phyloP scores from a whole-genome alignment of 2,329 filamentous ascomycete genomes.

The Sporothrix protearum region DNA sequence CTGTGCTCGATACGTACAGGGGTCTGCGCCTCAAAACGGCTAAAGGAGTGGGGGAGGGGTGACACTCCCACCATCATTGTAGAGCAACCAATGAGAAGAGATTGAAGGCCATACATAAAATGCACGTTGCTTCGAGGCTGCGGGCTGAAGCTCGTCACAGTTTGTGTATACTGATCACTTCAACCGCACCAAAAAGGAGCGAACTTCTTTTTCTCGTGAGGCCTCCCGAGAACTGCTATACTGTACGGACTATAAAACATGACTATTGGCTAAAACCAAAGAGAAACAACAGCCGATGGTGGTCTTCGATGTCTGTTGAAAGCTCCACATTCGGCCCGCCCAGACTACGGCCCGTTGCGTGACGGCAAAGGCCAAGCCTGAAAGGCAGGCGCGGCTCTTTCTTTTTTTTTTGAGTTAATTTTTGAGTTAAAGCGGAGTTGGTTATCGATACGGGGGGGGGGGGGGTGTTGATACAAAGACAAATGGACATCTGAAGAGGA shows the following conservation, averaged over 20 bases:
- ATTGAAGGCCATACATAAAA: background rate
- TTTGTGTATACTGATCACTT: background rate
- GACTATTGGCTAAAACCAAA: background rate
- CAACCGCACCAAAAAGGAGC: no score
- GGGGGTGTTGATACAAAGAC: no score
- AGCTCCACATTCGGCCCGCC: background rate
- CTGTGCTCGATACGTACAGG: background rate
- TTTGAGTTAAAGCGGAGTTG: no score
- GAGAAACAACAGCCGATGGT: background rate
- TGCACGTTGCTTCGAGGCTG: background rate
- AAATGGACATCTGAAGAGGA: no score
- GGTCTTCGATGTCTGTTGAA: background rate
- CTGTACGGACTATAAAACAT: background rate
- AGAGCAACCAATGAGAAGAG: background rate
- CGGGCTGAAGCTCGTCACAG: background rate
- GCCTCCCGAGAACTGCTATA: background rate
- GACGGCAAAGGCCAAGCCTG: background rate
- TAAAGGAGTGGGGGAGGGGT: background rate
- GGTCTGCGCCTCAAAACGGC: background rate
- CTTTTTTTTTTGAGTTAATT: background rate
- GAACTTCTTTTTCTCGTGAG: background rate
- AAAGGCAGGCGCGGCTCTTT: background rate
- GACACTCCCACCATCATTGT: background rate
- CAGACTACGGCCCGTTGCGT: background rate
- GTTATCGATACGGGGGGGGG: no score